phyloP scores from a whole-genome alignment of 2,329 filamentous ascomycete species.

The Alternaria metachromatica region DNA sequence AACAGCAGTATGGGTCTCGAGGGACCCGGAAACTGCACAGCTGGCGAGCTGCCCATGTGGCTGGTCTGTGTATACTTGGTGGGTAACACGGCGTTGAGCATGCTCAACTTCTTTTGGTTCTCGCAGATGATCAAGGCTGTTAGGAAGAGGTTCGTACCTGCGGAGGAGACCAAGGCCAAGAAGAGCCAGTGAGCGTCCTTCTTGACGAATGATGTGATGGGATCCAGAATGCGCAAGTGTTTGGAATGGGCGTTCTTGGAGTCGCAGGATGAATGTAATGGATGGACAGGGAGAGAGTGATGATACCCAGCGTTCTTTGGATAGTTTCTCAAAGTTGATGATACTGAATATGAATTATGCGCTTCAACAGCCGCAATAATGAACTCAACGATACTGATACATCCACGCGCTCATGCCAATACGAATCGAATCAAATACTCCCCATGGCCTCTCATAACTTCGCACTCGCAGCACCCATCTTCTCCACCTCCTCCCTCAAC shows the following conservation, averaged over 20 bases:
- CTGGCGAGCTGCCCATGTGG: constrained; percentile 67
- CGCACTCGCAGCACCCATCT: constrained; percentile 15
- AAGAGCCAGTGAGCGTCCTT: constrained; percentile 21
- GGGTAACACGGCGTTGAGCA: constrained; percentile 74
- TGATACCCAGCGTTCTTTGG: constrained; percentile 8
- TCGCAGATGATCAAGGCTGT: constrained; percentile 85
- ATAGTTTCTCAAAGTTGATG: background rate
- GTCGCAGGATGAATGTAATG: background rate
- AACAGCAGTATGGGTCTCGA: constrained; percentile 26
- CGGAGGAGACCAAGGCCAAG: constrained; percentile 20
- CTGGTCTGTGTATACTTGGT: constrained; percentile 71
- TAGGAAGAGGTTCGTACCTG: constrained; percentile 71
- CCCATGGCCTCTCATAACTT: constrained; percentile 5
- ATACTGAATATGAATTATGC: background rate
- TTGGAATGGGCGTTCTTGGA: background rate
- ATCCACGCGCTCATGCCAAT: background rate
- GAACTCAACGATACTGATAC: background rate
- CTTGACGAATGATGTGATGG: background rate
- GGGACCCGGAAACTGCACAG: constrained; percentile 25
- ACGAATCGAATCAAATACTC: background rate
- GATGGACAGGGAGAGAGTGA: background rate
- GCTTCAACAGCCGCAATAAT: background rate
- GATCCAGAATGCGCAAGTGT: background rate
- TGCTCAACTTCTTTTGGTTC: constrained; percentile 84
- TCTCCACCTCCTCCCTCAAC: constrained; percentile 48